Evolutionary conservation across 371 early-diverging fungal species (phyloP), one percentile per base, ranked within the genome.

Genomic region (Apophysomyces elegans): DNA sequence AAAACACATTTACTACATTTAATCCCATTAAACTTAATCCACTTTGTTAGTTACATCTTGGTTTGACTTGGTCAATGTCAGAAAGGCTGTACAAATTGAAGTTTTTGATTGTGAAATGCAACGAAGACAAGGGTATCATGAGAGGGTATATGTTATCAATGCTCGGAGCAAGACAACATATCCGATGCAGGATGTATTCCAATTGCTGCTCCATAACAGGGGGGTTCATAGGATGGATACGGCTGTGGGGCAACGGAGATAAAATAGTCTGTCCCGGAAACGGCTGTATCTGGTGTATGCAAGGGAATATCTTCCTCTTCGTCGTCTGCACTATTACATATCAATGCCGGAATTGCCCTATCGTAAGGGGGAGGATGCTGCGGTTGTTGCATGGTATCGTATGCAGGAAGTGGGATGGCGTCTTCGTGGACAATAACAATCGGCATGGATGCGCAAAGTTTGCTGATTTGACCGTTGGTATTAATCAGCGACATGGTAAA

Each of bases 401-500:
- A 68, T 13, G 56, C 38, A 21, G 69, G 69, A 37, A 68, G 32
- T 13, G 37, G 16, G 1, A 59, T 44, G 12, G 14, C 56, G 35
- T 58, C 35, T 5, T 56, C 54, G 21, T 26, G 54, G 54, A 5
- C 32, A 11, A 81, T 69, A 4, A 66, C 62, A 35, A 81, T 60
- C 0, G 82, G 79, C 41, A 81, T 61, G 1, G 77, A 62, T 1
- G 72, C 72, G 11, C 79, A 68, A 5, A 78, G 57, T 46, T 81
- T 79, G 6, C 67, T 65, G 2, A 72, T n/a, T 3, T 68, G 56
- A 2, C 74, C 75, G n/a, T 67, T 56, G 9, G 35, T n/a, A 26
- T 76, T 67, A 35, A 77, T 70, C 35, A 80, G 57, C 1, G 73
- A 73, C 59, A 81, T 69, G 18, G 72, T 75, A 36, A 75, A 77